Evolutionary conservation across 2,329 filamentous ascomycete genomes (phyloP).

Genomic region (Chaetomium sp.): DNA sequence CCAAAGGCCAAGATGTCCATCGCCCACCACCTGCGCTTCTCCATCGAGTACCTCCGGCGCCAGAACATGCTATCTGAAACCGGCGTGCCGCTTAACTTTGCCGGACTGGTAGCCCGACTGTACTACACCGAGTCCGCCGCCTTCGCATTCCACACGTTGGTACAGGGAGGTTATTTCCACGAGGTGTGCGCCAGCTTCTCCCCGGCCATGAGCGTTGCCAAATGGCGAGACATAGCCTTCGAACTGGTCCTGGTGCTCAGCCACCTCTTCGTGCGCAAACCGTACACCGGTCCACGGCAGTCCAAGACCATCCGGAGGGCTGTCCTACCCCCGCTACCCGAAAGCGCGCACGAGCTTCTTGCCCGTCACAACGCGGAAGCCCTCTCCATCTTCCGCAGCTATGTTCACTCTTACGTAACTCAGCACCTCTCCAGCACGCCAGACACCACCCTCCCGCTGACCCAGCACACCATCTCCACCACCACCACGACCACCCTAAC

Average conservation of each 20-base stretch:
- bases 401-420: slow-evolving; percentile 1
- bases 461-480: background rate
- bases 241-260: slow-evolving; percentile 6
- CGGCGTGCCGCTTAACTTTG: slow-evolving; percentile 4
- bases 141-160: slow-evolving; percentile 1
- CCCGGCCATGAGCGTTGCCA: background rate
- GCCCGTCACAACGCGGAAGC: slow-evolving; percentile 4
- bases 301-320: background rate
- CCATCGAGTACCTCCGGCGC: slow-evolving; percentile 7
- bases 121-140: slow-evolving; percentile 8
- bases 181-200: background rate
- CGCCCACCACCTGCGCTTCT: slow-evolving; percentile 5
- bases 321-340: background rate
- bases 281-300: background rate
- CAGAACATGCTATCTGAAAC: slow-evolving; percentile 1
- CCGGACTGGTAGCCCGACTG: background rate
- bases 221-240: background rate
- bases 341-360: background rate
- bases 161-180: slow-evolving; percentile 5
- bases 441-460: background rate
- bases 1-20: slow-evolving; percentile 4
- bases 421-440: slow-evolving; percentile 6
- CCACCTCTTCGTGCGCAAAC: slow-evolving; percentile 5
- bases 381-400: slow-evolving; percentile 6
- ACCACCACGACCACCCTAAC: background rate